Evolutionary conservation across 495 filamentous ascomycete species (phyloP).

Genomic region (Pseudomonodictys pantanalensis): DNA sequence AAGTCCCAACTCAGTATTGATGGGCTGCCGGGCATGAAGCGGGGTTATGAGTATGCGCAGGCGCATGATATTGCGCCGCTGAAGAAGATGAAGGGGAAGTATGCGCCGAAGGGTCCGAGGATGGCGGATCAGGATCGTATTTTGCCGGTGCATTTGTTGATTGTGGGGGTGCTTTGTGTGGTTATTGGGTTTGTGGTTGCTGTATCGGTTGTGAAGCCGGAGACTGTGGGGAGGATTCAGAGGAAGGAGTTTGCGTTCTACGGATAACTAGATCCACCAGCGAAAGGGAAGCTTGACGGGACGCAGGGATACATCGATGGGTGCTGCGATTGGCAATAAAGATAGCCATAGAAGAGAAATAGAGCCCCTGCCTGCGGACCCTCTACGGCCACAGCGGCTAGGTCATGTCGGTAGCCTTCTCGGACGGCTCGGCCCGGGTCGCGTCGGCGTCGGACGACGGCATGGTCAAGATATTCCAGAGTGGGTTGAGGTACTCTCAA

Average conservation of each 20-base stretch:
- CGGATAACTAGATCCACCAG: too few species aligned
- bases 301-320: too few species aligned
- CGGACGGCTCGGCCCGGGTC: background rate
- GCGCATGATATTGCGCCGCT: constrained; percentile 48
- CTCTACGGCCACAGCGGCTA: background rate
- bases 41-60: constrained; percentile 44
- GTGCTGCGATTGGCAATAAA: too few species aligned
- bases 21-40: constrained; percentile 51
- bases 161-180: constrained; percentile 21
- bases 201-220: constrained; percentile 7
- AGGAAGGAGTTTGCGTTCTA: constrained; percentile 11
- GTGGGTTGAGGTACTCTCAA: too few species aligned
- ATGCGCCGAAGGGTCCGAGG: constrained; percentile 23
- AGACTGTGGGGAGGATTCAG: constrained; percentile 17
- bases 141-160: background rate
- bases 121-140: constrained; percentile 1
- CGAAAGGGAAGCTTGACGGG: too few species aligned
- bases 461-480: constrained; percentile 9
- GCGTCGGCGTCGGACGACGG: constrained; percentile 3
- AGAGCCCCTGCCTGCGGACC: constrained; percentile 3
- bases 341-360: too few species aligned
- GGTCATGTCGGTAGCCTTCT: constrained; percentile 6
- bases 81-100: constrained; percentile 46
- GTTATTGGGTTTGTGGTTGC: constrained; percentile 13
- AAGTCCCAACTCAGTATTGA: constrained; percentile 57